Evolutionary conservation across 306 rosid genomes (phyloP), one percentile per base, ranked within the genome.

Genomic region (Prunus mira): DNA sequence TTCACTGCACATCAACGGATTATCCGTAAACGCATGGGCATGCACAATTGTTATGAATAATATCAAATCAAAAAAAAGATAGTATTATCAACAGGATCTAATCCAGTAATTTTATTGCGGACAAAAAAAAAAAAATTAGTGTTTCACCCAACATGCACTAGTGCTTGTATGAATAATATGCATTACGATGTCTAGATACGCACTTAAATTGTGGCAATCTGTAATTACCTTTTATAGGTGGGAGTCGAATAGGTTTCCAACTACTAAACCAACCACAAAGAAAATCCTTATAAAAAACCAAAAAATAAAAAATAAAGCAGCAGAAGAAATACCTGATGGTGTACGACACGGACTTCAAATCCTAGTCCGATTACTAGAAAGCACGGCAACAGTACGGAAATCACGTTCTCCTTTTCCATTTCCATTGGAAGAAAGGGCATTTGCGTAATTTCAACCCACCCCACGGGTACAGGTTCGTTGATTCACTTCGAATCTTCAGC

Each of bases 41-140:
- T 34, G 8, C 8, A 34, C 8, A 34, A 34, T 0, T 34, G 7
- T 5, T 34, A 34, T 34, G 8, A 34, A 5, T 34, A 1, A 34
- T 6, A 34, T 34, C 38, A 34, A 34, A 34, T 0, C 0, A 34
- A 34, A 34, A 34, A 34, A 5, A 1, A 34, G 0, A 34, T 34
- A 5, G 0, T 34, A 0, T 34, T 34, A 1, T 6, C 0, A 34
- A 34, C 8, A 2, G 0, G 0, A 1, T 34, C 8, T 32, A 34
- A 0, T 0, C 0, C 8, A 34, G 0, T 5, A 0, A 5, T n/a
- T n/a, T n/a, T n/a, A n/a, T 34, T 0, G 7, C 41, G 0, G 2
- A 34, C 6, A 34, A 34, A 34, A 34, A 34, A 38, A 38, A 0
- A 38, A 38, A 38, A 38, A 38, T 6, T 38, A 38, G 9, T 7